Conservation (phyloP, 1,284 basidiomycete genomes). For the Acaromyces ingoldii region DNA sequence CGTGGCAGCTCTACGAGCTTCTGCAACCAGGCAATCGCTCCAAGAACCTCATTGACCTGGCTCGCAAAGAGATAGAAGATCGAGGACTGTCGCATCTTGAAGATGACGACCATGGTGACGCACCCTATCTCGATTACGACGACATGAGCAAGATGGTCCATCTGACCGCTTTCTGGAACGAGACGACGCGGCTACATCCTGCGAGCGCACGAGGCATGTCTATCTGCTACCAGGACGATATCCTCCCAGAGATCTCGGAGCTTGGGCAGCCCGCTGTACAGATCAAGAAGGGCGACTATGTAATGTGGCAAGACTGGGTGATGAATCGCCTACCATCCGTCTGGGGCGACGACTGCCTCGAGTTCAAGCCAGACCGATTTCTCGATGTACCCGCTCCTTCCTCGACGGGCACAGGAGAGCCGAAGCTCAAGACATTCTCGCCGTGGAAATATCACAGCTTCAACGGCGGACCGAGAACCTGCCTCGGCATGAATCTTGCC, state of each 20-base stretch:
- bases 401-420: slow-evolving; percentile 12
- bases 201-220: slow-evolving; percentile 41
- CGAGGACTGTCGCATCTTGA: too few species aligned
- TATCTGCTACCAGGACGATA: slow-evolving; percentile 3
- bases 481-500: slow-evolving; percentile 35
- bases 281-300: not conserved
- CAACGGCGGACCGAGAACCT: slow-evolving; percentile 39
- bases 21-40: slow-evolving; percentile 18
- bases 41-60: too few species aligned
- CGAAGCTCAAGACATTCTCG: slow-evolving; percentile 16
- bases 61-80: slow-evolving; percentile 27
- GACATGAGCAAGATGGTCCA: slow-evolving; percentile 25
- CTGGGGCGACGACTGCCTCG: slow-evolving; percentile 30
- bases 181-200: slow-evolving; percentile 38
- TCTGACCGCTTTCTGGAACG: slow-evolving; percentile 32
- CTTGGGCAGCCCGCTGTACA: not conserved
- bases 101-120: slow-evolving; percentile 13
- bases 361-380: slow-evolving; percentile 36
- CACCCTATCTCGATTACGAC: slow-evolving; percentile 30
- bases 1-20: slow-evolving; percentile 38
- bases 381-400: too few species aligned
- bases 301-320: slow-evolving; percentile 38
- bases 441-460: slow-evolving; percentile 39
- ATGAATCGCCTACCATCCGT: slow-evolving; percentile 33
- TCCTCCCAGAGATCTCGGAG: not conserved